These are phyloP conservation scores for Chaetomium olivaceum DNA, from an alignment of 2,329 filamentous ascomycete genomes.

Conservation along the genomic window DNA sequence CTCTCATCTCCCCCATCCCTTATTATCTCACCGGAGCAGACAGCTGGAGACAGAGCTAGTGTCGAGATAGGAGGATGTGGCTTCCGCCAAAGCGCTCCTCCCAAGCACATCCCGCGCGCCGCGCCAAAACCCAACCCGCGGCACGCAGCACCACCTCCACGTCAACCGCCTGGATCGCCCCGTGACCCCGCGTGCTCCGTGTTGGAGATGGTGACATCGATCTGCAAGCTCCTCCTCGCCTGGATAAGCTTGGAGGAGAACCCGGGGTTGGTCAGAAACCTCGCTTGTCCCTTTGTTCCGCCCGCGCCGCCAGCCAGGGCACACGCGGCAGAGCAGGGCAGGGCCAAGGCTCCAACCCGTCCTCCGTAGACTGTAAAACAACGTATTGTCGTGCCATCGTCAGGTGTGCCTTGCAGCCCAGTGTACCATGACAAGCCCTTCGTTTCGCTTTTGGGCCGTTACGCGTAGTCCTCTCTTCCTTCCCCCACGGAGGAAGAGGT, in stretches of 20 bases:
- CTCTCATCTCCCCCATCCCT: neutral
- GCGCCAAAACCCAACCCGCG: neutral
- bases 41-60: neutral
- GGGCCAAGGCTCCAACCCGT: neutral
- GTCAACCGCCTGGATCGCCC: neutral
- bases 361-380: neutral
- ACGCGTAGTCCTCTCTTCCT: neutral
- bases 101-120: neutral
- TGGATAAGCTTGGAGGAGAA: neutral
- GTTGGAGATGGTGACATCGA: conserved; percentile 13
- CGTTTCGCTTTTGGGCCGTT: neutral
- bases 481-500: neutral
- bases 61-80: neutral
- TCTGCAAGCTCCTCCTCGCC: neutral
- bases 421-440: neutral
- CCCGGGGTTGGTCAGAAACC: neutral
- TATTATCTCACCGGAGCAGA: neutral
- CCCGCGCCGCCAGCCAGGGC: neutral
- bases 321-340: neutral
- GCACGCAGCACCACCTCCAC: neutral
- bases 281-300: neutral
- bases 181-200: conserved; percentile 6
- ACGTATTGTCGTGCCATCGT: neutral
- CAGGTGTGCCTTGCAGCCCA: neutral
- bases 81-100: neutral